Evolutionary conservation across 106 monocot species (phyloP).

Genomic region (Dendrobium huoshanense): DNA sequence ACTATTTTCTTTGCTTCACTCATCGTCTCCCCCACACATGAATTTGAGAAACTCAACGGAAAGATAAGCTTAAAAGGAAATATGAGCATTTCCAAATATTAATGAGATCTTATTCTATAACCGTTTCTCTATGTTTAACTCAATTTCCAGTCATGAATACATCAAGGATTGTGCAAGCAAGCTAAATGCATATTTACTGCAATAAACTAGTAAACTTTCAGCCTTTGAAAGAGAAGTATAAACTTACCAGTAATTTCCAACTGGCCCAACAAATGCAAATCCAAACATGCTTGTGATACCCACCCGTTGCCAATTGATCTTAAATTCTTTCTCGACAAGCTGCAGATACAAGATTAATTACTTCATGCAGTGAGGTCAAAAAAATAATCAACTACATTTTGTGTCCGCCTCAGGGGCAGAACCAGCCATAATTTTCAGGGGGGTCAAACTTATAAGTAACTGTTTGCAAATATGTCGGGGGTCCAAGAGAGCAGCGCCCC

Average conservation of each 20-base stretch:
- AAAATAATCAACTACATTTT: neutral
- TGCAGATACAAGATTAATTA: slow-evolving; percentile 4
- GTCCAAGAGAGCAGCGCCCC: too few relatives aligned
- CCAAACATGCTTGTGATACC: slow-evolving; percentile 92
- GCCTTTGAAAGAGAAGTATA: neutral
- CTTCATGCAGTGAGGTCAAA: neutral
- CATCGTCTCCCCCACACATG: too few relatives aligned
- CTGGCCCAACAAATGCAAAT: slow-evolving; percentile 94
- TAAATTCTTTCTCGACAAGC: slow-evolving; percentile 55
- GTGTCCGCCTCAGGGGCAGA: too few relatives aligned
- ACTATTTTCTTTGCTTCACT: too few relatives aligned
- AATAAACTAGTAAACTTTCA: neutral
- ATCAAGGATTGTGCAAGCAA: neutral
- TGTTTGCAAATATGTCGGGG: too few relatives aligned
- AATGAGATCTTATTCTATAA: too few relatives aligned
- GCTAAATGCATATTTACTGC: neutral
- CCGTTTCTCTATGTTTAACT: neutral
- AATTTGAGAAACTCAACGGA: too few relatives aligned
- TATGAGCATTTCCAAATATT: too few relatives aligned
- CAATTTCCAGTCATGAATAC: neutral
- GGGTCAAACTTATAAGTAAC: too few relatives aligned
- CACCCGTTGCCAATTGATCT: slow-evolving; percentile 86
- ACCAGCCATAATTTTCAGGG: too few relatives aligned
- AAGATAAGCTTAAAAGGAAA: too few relatives aligned
- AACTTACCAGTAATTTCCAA: slow-evolving; percentile 86